These are phyloP conservation scores for Cladosporium sp. DNA, from an alignment of 2,329 filamentous ascomycete genomes.

Conservation along the genomic window DNA sequence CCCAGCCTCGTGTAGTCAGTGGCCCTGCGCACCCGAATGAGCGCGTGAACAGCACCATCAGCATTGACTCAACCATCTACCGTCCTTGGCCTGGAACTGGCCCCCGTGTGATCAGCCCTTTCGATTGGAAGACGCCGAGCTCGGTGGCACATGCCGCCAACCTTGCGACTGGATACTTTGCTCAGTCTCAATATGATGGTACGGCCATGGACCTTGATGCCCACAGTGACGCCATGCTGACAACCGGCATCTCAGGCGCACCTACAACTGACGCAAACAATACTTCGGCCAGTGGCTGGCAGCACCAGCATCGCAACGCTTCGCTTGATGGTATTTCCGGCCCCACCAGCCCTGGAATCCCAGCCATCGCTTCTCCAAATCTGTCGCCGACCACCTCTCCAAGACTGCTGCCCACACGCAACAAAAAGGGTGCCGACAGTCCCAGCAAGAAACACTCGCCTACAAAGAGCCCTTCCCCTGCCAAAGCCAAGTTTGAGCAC, in stretches of 20 bases:
- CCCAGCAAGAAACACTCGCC: constrained; percentile 20
- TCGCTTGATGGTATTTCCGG: constrained; percentile 30
- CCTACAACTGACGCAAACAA: not conserved
- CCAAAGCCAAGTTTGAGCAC: constrained; percentile 49
- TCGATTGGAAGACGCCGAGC: constrained; percentile 35
- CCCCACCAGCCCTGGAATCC: constrained; percentile 24
- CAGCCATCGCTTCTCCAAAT: constrained; percentile 25
- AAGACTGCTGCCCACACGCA: constrained; percentile 3
- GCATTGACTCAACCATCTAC: constrained; percentile 31
- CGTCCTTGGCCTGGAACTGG: constrained; percentile 26
- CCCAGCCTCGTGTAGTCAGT: constrained; percentile 13
- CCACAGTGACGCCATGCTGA: not conserved
- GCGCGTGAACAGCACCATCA: constrained; percentile 31
- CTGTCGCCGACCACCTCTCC: constrained; percentile 27
- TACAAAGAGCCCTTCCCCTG: constrained; percentile 39
- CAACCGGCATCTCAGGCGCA: constrained; percentile 13
- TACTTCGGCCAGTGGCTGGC: not conserved
- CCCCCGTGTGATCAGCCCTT: constrained; percentile 34
- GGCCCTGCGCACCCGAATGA: constrained; percentile 20
- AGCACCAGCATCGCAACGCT: constrained; percentile 1
- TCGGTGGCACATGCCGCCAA: constrained; percentile 35
- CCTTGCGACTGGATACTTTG: constrained; percentile 35
- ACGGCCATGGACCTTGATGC: constrained; percentile 20
- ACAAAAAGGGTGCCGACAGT: constrained; percentile 1
- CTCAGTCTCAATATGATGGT: constrained; percentile 37